Conservation (phyloP, 352 stramenopile genomes). For the Phytophthora chlamydospora region DNA sequence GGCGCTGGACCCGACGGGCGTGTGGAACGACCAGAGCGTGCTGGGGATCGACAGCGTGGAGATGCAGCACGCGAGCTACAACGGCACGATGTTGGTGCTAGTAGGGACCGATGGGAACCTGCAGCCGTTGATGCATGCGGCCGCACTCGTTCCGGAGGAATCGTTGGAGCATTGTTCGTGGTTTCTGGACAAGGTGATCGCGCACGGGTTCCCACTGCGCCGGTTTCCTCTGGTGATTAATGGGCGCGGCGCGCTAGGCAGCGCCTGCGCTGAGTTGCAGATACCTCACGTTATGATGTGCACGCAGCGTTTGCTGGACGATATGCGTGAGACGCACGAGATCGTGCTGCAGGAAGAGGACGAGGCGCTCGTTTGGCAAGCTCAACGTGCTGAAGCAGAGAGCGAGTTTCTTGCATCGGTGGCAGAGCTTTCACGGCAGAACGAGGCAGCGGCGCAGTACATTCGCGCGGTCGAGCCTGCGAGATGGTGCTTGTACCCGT, state of each 20-base stretch:
- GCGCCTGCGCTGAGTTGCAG: constrained; percentile 27
- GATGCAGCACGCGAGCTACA: constrained; percentile 34
- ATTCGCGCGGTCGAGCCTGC: constrained; percentile 40
- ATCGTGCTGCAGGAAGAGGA: constrained; percentile 33
- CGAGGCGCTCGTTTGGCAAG: constrained; percentile 43
- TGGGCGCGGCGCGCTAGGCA: constrained; percentile 27
- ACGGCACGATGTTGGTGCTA: constrained; percentile 42
- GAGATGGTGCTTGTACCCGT: constrained; percentile 55
- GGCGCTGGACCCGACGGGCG: constrained; percentile 44
- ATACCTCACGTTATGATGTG: constrained; percentile 45
- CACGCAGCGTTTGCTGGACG: constrained; percentile 45
- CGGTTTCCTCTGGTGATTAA: constrained; percentile 48
- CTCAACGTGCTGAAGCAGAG: constrained; percentile 48
- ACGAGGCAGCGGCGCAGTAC: constrained; percentile 43
- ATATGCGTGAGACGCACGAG: constrained; percentile 27
- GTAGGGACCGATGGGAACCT: constrained; percentile 48
- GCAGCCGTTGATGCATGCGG: constrained; percentile 42
- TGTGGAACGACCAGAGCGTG: constrained; percentile 51
- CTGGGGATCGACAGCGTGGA: constrained; percentile 46
- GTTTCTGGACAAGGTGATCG: constrained; percentile 54
- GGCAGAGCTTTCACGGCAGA: constrained; percentile 35
- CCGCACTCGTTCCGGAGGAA: constrained; percentile 43
- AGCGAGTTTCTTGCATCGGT: constrained; percentile 42
- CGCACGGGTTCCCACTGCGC: constrained; percentile 51
- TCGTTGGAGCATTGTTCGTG: constrained; percentile 39